These are phyloP conservation scores for Mycena epipterygia DNA, from an alignment of 768 basidiomycete species.

Conservation along the genomic window DNA sequence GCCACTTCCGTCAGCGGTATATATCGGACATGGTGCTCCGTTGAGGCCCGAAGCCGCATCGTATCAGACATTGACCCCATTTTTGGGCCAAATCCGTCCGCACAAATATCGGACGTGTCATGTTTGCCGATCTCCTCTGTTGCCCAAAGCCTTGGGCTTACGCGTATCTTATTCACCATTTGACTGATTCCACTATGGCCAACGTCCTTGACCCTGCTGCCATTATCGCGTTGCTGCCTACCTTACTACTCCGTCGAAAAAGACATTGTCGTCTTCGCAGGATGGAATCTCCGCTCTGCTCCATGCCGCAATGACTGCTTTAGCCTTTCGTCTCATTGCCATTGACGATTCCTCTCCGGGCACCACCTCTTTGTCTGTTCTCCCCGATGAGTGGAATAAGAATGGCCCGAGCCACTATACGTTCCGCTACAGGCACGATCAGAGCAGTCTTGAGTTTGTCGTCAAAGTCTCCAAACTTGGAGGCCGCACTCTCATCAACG, in stretches of 20 bases:
- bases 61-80: too few species aligned
- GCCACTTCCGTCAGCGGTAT: too few species aligned
- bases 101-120: too few species aligned
- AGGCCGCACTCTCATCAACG: constrained; percentile 84
- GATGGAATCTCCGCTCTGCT: constrained; percentile 84
- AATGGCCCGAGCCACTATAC: constrained; percentile 76
- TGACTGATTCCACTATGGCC: constrained; percentile 57
- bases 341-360: constrained; percentile 70
- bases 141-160: too few species aligned
- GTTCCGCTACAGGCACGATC: constrained; percentile 89
- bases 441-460: constrained; percentile 91
- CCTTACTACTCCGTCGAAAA: constrained; percentile 65
- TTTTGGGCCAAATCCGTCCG: too few species aligned
- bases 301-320: constrained; percentile 77
- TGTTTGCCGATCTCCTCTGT: too few species aligned
- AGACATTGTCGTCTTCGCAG: constrained; percentile 68
- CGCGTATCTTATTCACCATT: neutral
- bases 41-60: too few species aligned
- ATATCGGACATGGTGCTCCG: too few species aligned
- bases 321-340: constrained; percentile 84
- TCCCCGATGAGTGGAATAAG: constrained; percentile 84
- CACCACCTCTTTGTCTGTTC: constrained; percentile 58
- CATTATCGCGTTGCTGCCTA: constrained; percentile 67
- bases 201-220: constrained; percentile 82
- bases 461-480: constrained; percentile 87